Percentiles rank a stretch among this genome's conserved stretches.
These are phyloP conservation scores for Microthlaspi erraticum DNA, from an alignment of 345 rosid genomes.

Conservation along the genomic window DNA sequence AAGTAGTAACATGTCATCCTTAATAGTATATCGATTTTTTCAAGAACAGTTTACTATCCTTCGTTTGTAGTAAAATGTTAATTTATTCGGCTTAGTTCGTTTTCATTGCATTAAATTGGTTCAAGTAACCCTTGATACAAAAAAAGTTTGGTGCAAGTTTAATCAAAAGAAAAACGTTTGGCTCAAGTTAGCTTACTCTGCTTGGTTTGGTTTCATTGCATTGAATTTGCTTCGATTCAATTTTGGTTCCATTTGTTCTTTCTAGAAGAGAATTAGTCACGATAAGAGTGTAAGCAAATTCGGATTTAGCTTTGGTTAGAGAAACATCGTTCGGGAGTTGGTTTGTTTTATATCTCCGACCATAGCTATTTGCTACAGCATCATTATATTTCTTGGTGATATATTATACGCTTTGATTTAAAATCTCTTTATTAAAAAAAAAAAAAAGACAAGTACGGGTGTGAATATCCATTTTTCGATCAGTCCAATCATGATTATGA, in stretches of 20 bases:
- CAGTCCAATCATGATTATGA: slow-evolving; percentile 35
- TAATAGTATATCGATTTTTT: neutral
- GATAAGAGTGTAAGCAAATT: neutral
- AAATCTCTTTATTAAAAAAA: slow-evolving; percentile 26
- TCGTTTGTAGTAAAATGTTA: neutral
- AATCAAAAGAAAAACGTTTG: no score
- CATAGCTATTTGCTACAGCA: neutral
- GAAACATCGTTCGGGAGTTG: neutral
- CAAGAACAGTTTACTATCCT: neutral
- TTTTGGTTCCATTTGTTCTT: neutral
- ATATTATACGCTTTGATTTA: neutral
- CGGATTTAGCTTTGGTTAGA: neutral
- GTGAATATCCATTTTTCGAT: slow-evolving; percentile 17
- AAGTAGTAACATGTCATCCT: neutral
- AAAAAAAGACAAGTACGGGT: neutral
- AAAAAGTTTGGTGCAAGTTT: no score
- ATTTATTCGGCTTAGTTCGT: neutral
- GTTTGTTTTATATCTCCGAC: neutral
- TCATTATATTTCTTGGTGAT: slow-evolving; percentile 7
- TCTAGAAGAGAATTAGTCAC: neutral
- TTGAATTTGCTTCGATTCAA: neutral
- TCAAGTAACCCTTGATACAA: no score
- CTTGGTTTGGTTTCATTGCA: neutral
- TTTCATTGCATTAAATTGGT: no score
- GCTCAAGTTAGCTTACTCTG: no score